Evolutionary conservation across 768 basidiomycete genomes (phyloP), one percentile per base, ranked within the genome.

Genomic region (Amanita rimosa): DNA sequence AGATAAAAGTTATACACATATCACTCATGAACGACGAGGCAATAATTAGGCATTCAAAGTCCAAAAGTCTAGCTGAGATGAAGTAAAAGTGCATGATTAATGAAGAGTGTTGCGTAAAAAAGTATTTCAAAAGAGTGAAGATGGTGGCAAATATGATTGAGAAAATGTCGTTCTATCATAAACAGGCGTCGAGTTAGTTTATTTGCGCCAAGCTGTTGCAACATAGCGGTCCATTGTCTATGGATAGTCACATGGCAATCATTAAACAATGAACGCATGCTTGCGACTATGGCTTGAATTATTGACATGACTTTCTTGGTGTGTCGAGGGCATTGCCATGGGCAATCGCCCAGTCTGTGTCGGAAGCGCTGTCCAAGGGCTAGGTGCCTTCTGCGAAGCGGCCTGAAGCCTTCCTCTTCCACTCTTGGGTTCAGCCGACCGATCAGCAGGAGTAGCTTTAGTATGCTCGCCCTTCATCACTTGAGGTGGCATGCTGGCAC

Each of bases 341-440:
- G 66, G 63, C 8, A 60, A 46, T 24, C 51, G 54, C 3, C 66
- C 66, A 19, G 41, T 59, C 43, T 63, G 61, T n/a, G 64, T 58
- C 8, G 72, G 72, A 21, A 69, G 55, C 10, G 70, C 67, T 3
- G 68, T 69, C 72, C 71, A 75, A 1, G 70, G 68, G 53, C 60
- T 73, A 0, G 64, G 65, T 2, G 52, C 54, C 16, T 58, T 60
- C 10, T 58, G 62, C 14, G 56, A 53, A 24, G 57, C 48, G 14
- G 60, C 31, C 3, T 57, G 56, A 1, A 67, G 57, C 37, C 64
- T 57, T 13, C 66, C 65, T n/a, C 53, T 53, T 10, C 53, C 9
- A 29, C 49, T 35, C 17, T 13, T 22, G 26, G 22, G 21, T 19
- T 40, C 13, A 10, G 14, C 57, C 52, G 16, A 55, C 43, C 4